Evolutionary conservation across 73 alveolate genomes (phyloP), one percentile per base, ranked within the genome.

Genomic region (Urostyla sp.): DNA sequence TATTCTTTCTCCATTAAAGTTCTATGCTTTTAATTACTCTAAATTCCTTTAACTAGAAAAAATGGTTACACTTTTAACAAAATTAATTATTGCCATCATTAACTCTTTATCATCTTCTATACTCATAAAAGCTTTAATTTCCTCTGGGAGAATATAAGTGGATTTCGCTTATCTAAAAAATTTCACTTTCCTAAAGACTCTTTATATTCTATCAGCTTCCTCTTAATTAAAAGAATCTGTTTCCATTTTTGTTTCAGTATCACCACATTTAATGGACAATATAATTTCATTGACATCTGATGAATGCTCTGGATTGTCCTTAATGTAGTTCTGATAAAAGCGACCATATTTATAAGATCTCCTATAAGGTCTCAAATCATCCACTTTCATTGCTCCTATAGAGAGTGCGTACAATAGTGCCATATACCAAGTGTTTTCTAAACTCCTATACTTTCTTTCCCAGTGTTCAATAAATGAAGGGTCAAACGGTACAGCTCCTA

Each of bases 401-500:
- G 50, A 10, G 5, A 69, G 20, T 1, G 83, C 83, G 37, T 69
- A 69, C 2, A 49, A 8, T 54, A 69, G 44, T 18, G 72, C 43
- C 48, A 66, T 3, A 26, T 66, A 66, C 80, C 80, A 66, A 20
- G 44, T 43, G 44, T 8, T 16, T 23, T 43, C 23, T 1, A 40
- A 28, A 66, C 37, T 58, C 54, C 79, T 63, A 63, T 7, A 38
- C 5, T 63, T 21, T 34, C 60, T 20, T 23, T 69, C 83, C 83
- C 83, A 69, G 30, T 8, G 34, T 7, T 16, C 18, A 49, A 69
- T 27, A 2, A 69, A n/a, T 4, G 44, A 67, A 13, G 69, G 53
- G 45, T 69, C 83, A 45, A 69, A 49, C 44, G 44, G 72, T 5
- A 69, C 55, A 46, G 30, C 11, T 8, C 83, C 83, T 6, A 46